These are phyloP conservation scores for Elaeagnus macrophylla DNA, from an alignment of 306 rosid genomes.

Conservation along the genomic window DNA sequence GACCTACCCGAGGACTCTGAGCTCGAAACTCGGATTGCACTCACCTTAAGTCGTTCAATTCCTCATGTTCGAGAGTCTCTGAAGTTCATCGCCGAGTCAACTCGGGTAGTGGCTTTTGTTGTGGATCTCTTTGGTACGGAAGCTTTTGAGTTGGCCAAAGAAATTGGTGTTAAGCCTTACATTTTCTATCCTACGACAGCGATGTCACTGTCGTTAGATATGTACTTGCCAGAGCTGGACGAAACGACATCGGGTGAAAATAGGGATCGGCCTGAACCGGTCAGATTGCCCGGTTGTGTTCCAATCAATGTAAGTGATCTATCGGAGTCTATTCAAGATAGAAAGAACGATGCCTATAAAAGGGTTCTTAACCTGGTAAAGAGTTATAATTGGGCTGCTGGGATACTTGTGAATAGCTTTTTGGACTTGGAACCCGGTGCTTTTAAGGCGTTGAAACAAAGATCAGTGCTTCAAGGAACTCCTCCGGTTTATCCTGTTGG, in stretches of 20 bases:
- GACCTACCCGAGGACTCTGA: conserved; percentile 9
- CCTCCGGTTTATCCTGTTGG: conserved; percentile 28
- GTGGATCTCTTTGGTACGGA: conserved; percentile 13
- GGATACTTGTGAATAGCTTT: conserved; percentile 20
- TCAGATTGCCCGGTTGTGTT: conserved; percentile 17
- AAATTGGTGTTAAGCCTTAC: conserved; percentile 4
- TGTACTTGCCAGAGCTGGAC: conserved; percentile 21
- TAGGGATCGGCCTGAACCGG: conserved; percentile 14
- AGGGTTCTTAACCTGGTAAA: background rate
- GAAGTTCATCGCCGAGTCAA: conserved; percentile 13
- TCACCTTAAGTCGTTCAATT: conserved; percentile 19
- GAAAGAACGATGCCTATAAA: conserved; percentile 12
- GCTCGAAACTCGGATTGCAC: conserved; percentile 9
- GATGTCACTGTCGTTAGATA: conserved; percentile 9
- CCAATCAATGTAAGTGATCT: conserved; percentile 15
- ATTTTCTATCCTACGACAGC: conserved; percentile 7
- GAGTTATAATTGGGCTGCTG: background rate
- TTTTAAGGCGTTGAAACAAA: conserved; percentile 9
- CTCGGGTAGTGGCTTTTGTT: conserved; percentile 14
- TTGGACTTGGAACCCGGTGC: conserved; percentile 14
- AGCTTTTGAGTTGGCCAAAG: conserved; percentile 19
- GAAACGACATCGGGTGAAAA: conserved; percentile 9
- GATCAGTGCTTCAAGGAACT: background rate
- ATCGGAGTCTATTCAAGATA: background rate
- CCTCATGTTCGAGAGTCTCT: conserved; percentile 8